Evolutionary conservation across 345 rosid species (phyloP).

Genomic region (Ceriops tagal): DNA sequence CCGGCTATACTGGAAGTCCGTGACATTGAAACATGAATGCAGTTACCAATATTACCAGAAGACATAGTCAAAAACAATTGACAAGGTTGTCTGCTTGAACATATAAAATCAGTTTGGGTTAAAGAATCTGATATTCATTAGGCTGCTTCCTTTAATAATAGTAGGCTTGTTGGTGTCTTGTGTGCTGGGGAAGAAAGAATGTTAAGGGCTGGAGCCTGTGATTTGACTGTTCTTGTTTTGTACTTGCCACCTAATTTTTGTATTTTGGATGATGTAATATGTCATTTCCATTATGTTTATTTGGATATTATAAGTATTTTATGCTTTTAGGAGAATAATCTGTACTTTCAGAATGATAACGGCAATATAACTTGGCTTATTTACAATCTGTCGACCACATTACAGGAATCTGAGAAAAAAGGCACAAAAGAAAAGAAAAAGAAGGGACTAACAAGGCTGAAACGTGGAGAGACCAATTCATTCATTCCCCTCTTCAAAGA

Average conservation of each 20-base stretch:
- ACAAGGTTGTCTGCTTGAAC: too few species aligned
- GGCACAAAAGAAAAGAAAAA: slow-evolving; percentile 62
- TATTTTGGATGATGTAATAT: neutral
- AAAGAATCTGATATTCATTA: neutral
- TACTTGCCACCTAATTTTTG: too few species aligned
- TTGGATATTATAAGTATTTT: neutral
- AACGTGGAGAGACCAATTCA: slow-evolving; percentile 68
- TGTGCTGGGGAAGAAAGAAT: neutral
- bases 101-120: too few species aligned
- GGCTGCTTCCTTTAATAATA: neutral
- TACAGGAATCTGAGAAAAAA: slow-evolving; percentile 36
- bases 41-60: neutral
- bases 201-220: too few species aligned
- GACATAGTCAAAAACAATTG: too few species aligned
- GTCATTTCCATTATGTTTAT: neutral
- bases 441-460: slow-evolving; percentile 52
- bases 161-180: neutral
- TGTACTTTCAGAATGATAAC: slow-evolving; percentile 2
- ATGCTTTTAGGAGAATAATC: neutral
- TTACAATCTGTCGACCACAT: neutral
- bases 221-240: too few species aligned
- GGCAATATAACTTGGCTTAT: neutral
- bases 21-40: neutral
- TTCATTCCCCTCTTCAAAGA: slow-evolving; percentile 74
- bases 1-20: neutral